Conservation (phyloP, 2,329 filamentous ascomycete genomes). For the Botrytis medusae region DNA sequence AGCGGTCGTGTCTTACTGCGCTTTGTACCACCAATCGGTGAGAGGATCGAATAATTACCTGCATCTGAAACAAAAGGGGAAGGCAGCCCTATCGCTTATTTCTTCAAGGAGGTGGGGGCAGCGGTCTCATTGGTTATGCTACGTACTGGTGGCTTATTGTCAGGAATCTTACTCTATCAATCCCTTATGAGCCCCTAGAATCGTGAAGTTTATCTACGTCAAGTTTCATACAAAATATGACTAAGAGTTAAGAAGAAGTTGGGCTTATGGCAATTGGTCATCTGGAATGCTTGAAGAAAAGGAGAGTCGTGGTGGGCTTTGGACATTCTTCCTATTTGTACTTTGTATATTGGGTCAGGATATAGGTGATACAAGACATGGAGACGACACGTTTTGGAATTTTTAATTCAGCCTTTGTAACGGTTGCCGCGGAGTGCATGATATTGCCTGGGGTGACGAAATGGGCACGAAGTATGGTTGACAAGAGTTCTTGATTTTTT, state of each 20-base stretch:
- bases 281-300: neutral
- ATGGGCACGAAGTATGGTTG: neutral
- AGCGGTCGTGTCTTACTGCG: neutral
- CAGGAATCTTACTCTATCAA: neutral
- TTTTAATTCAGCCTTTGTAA: neutral
- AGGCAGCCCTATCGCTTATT: conserved; percentile 17
- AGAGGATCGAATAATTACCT: neutral
- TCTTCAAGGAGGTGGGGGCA: neutral
- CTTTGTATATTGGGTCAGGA: neutral
- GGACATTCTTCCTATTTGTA: neutral
- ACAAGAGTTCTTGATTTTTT: too few relatives aligned
- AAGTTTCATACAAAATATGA: neutral
- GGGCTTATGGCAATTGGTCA: neutral
- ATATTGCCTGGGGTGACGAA: neutral
- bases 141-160: neutral
- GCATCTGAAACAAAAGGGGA: conserved; percentile 3
- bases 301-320: too few relatives aligned
- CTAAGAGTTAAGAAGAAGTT: neutral
- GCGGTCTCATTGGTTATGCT: neutral
- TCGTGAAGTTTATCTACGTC: neutral
- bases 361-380: neutral
- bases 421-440: neutral
- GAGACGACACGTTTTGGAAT: neutral
- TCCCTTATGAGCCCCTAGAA: neutral
- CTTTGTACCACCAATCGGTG: neutral